These are phyloP conservation scores for Oxytropis ochrocephala DNA, from an alignment of 306 rosid species.

Conservation along the genomic window DNA sequence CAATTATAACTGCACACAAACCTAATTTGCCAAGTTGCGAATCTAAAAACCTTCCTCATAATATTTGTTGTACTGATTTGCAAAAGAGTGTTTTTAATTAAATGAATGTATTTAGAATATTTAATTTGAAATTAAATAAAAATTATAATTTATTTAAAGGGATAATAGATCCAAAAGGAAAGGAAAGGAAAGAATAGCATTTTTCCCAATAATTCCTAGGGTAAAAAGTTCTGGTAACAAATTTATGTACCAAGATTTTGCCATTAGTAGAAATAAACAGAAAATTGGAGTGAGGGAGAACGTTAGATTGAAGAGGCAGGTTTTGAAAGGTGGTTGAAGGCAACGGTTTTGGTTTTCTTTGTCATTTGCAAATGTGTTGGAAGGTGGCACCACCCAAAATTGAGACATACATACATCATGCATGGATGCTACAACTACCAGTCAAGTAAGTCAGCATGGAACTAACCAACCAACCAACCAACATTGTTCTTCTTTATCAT, in stretches of 20 bases:
- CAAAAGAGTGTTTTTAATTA: no score
- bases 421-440: slow-evolving; percentile 14
- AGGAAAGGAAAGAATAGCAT: background rate
- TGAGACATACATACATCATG: slow-evolving; percentile 3
- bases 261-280: background rate
- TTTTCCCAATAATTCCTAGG: background rate
- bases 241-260: background rate
- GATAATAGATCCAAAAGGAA: background rate
- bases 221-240: background rate
- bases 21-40: no score
- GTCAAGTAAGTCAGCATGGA: slow-evolving; percentile 38
- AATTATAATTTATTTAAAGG: no score
- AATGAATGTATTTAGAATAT: no score
- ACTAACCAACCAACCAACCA: background rate
- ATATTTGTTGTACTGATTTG: no score
- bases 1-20: no score
- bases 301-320: slow-evolving; percentile 39
- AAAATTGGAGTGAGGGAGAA: slow-evolving; percentile 2
- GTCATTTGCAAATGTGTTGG: background rate
- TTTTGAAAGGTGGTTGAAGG: slow-evolving; percentile 43
- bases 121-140: no score
- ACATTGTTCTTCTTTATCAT: background rate
- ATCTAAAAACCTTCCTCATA: no score
- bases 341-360: slow-evolving; percentile 6
- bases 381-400: slow-evolving; percentile 12